Evolutionary conservation across 768 basidiomycete species (phyloP), one percentile per base, ranked within the genome.

Genomic region (Coprinopsis cinerea): DNA sequence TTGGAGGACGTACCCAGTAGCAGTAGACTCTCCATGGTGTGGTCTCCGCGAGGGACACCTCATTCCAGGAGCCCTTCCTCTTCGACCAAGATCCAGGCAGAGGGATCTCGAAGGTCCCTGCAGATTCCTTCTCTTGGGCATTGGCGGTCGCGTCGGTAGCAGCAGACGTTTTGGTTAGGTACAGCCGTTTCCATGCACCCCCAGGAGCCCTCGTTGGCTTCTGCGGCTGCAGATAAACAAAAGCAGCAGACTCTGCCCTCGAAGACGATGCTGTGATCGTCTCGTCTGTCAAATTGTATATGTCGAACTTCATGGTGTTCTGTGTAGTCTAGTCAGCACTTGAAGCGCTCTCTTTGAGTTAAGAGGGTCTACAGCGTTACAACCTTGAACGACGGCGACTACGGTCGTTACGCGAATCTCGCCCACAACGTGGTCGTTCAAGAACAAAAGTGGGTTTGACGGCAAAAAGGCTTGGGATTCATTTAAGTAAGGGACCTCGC

Each of bases 1-100:
- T 14, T 47, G 17, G 13, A 45, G 4, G 4, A 51, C 76, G 43
- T 53, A 86, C 84, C 61, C 71, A 70, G 53, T 68, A 71, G 39
- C 72, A 66, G 57, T 81, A 87, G 22, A 86, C 57, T 30, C 69
- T 63, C 83, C 83, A 87, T 2, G 77, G 77, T 55, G 71, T 79
- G 35, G 68, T 67, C 10, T 70, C 65, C 7, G 67, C 64, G 6
- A 74, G 63, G 1, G 58, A 40, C 11, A 83, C 56, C 23, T 63
- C 60, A 54, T 72, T 67, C 79, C 81, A 83, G n/a, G 61, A 67
- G 14, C 72, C 68, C 1, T 66, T 53, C 10, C 64, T 49, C 14
- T 57, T 52, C 53, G 67, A 55, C 25, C 68, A 65, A 22, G 70
- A 39, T 7, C 52, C 56, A 47, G 71, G 56, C 13, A 56, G 51